Evolutionary conservation across 352 stramenopile genomes (phyloP).

Genomic region (Phytopythium montanum): DNA sequence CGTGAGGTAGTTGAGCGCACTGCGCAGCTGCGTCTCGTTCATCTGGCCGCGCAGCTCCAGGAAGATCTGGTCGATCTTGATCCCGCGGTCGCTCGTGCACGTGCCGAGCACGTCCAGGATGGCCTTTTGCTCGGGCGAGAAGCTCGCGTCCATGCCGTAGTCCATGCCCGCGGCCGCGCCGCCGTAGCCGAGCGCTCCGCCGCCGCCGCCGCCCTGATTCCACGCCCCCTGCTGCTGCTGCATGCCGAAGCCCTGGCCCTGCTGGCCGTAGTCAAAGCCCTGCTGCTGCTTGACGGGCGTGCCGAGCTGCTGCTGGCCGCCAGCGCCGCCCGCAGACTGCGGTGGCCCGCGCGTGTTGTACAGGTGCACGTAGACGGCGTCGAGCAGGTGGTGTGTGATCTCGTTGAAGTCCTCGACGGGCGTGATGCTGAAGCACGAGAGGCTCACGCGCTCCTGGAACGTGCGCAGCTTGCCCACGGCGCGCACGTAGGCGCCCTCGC

Average conservation of each 20-base stretch:
- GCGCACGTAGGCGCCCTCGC: slow-evolving; percentile 87
- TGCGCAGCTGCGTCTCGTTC: slow-evolving; percentile 59
- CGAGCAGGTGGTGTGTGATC: slow-evolving; percentile 95
- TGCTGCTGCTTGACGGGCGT: slow-evolving; percentile 33
- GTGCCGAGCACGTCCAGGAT: slow-evolving; percentile 75
- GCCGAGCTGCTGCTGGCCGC: slow-evolving; percentile 15
- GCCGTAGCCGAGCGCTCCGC: slow-evolving; percentile 6
- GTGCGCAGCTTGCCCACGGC: slow-evolving; percentile 90
- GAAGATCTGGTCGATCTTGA: slow-evolving; percentile 85
- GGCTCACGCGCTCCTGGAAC: slow-evolving; percentile 86
- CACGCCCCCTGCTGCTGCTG: slow-evolving; percentile 22
- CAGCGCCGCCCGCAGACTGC: slow-evolving; percentile 14
- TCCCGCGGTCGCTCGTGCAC: slow-evolving; percentile 64
- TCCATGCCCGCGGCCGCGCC: slow-evolving; percentile 27
- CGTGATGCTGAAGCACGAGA: slow-evolving; percentile 87
- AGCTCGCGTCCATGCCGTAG: slow-evolving; percentile 71
- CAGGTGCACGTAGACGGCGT: slow-evolving; percentile 92
- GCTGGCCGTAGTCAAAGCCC: slow-evolving; percentile 20
- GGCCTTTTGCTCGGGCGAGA: slow-evolving; percentile 72
- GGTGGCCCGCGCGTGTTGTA: slow-evolving; percentile 70
- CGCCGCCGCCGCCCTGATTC: slow-evolving; percentile 16
- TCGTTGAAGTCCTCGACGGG: slow-evolving; percentile 91
- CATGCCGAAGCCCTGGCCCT: slow-evolving; percentile 14
- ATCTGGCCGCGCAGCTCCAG: slow-evolving; percentile 53
- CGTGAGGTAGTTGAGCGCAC: slow-evolving; percentile 76